Conservation (phyloP, 2,329 filamentous ascomycete genomes). For the Scortechinia acanthostroma region DNA sequence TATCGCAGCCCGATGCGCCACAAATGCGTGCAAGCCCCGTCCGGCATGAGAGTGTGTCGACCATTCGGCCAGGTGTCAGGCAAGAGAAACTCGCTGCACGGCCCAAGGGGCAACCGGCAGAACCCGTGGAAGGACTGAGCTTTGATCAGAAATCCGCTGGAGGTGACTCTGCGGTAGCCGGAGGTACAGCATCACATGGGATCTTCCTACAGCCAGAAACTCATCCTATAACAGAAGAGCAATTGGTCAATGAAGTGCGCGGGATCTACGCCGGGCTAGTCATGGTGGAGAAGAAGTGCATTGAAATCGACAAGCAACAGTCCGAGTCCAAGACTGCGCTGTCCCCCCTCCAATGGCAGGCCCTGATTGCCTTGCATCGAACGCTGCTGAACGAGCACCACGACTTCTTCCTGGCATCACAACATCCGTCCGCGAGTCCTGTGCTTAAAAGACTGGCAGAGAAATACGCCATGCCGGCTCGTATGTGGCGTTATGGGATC, state of each 20-base stretch:
- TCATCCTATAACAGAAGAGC: constrained; percentile 49
- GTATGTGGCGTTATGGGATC: constrained; percentile 69
- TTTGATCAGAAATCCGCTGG: too few relatives aligned
- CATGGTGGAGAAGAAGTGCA: constrained; percentile 62
- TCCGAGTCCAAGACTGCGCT: constrained; percentile 19
- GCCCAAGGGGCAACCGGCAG: too few relatives aligned
- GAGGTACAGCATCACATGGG: too few relatives aligned
- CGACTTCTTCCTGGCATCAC: constrained; percentile 59
- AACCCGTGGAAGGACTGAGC: too few relatives aligned
- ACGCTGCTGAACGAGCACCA: constrained; percentile 56
- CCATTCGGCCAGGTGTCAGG: too few relatives aligned
- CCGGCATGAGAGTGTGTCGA: too few relatives aligned
- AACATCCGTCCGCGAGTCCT: constrained; percentile 56
- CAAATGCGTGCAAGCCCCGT: too few relatives aligned
- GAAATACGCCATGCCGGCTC: constrained; percentile 64
- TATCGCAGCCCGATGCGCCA: too few relatives aligned
- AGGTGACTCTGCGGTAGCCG: too few relatives aligned
- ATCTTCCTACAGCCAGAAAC: constrained; percentile 30
- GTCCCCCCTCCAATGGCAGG: constrained; percentile 51
- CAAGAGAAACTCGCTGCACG: too few relatives aligned
- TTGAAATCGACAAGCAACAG: constrained; percentile 49
- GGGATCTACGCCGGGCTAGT: constrained; percentile 56
- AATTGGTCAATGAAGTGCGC: constrained; percentile 56
- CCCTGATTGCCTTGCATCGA: constrained; percentile 56
- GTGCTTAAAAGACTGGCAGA: constrained; percentile 46